A percentile compares a stretch with the other conserved stretches of the same genome.
These are phyloP conservation scores for Pseudozyma tsukubaensis DNA, from an alignment of 1,284 basidiomycete genomes.

Conservation along the genomic window DNA sequence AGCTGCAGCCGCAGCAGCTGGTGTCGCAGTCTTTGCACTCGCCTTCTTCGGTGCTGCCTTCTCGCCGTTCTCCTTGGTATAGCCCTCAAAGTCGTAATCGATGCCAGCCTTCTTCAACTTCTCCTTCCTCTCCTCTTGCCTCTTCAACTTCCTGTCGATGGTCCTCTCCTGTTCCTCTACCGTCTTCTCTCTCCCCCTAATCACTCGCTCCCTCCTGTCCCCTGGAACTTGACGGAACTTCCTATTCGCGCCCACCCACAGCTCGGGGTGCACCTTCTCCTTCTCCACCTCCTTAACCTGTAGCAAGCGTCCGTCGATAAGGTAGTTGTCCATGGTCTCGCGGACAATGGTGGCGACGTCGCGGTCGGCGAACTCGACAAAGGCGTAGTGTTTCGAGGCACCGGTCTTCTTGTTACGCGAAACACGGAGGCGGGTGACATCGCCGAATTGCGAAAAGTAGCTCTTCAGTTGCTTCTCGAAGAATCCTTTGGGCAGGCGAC, in stretches of 20 bases:
- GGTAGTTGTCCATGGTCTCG: constrained; percentile 99
- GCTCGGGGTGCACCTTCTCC: constrained; percentile 87
- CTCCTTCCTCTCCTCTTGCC: constrained; percentile 81
- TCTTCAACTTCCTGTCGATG: constrained; percentile 78
- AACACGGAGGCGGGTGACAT: constrained; percentile 85
- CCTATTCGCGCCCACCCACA: constrained; percentile 97
- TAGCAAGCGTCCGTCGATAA: constrained; percentile 91
- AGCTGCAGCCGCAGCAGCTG: constrained; percentile 3
- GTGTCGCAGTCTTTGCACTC: constrained; percentile 1
- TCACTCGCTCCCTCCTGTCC: constrained; percentile 77
- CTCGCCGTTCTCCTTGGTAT: constrained; percentile 38
- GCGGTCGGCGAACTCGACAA: constrained; percentile 90
- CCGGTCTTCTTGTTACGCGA: constrained; percentile 98
- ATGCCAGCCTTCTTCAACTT: constrained; percentile 86
- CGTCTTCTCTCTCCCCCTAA: constrained; percentile 81
- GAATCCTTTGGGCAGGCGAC: constrained; percentile 94
- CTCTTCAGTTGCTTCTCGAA: constrained; percentile 92
- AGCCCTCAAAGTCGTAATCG: constrained; percentile 83
- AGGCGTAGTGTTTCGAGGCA: constrained; percentile 93
- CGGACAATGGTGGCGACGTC: constrained; percentile 93
- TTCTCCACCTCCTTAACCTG: constrained; percentile 81
- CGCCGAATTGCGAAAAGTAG: constrained; percentile 95
- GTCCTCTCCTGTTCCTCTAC: constrained; percentile 78
- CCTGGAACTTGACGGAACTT: constrained; percentile 85
- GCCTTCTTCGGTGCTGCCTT: constrained; percentile 7